Evolutionary conservation across 1,139 yeast genomes (phyloP), one percentile per base, ranked within the genome.

Genomic region (Suhomyces yuchorum): DNA sequence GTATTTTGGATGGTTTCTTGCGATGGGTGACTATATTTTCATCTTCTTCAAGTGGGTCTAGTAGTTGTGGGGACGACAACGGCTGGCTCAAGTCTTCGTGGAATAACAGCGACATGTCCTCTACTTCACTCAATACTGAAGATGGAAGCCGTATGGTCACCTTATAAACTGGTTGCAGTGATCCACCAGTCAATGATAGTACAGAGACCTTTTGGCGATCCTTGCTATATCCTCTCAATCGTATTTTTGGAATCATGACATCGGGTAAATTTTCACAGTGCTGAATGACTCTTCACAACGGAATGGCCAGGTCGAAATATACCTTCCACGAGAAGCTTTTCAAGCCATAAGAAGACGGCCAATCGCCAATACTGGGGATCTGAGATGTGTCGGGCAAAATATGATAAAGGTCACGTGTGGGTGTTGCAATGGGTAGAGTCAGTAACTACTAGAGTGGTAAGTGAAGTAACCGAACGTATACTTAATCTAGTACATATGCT

Each of bases 181-280:
- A 28, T 18, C 46, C 35, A 8, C 47, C 47, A 5, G 30, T 18
- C 4, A 38, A 15, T 3, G 47, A n/a, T 26, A 44, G 23, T 3
- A 44, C 26, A 12, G 47, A 44, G 3, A 42, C 43, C 12, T 40
- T 36, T n/a, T 34, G 19, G 11, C 46, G 41, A 14, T 46, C 43
- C 11, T 30, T 34, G 15, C 37, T 22, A 28, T 40, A 42, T 8
- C 53, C 51, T 42, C 55, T 40, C 26, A 54, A 38, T 36, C 56
- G 54, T 44, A 54, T 52, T 36, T 48, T 54, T 30, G 56, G 55
- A 12, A 52, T 53, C 55, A 51, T 51, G 35, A 32, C 47, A 39
- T 50, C 28, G 2, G 39, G 30, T 37, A 22, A 20, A 20, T 17
- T 12, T 35, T 35, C 17, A 19, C 4, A 8, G 7, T 5, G 1